Percentiles rank a stretch among this genome's conserved stretches.
Evolutionary conservation across 148 eudicot genomes (phyloP).

Genomic region (Agrostemma githago): DNA sequence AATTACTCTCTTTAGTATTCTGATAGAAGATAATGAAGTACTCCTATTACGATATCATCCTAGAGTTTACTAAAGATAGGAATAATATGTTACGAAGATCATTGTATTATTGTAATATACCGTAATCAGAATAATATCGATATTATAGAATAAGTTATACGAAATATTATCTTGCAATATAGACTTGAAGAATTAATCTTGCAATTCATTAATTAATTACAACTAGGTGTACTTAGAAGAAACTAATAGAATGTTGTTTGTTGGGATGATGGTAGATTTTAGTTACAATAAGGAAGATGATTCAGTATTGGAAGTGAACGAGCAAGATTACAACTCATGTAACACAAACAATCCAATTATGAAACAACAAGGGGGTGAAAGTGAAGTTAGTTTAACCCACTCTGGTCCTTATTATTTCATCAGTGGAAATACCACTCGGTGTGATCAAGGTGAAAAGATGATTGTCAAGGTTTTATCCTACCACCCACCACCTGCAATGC

Average conservation of each 20-base stretch:
- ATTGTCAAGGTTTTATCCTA: conserved; percentile 36
- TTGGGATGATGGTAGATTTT: conserved; percentile 37
- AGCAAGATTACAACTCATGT: conserved; percentile 47
- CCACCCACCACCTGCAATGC: conserved; percentile 15
- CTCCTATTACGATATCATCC: no score
- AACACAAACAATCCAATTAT: conserved; percentile 33
- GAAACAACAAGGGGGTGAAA: conserved; percentile 38
- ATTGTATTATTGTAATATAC: no score
- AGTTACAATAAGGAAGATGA: conserved; percentile 43
- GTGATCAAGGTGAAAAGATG: conserved; percentile 52
- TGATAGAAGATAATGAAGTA: no score
- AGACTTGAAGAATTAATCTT: no score
- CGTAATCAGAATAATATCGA: no score
- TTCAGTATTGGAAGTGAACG: conserved; percentile 58
- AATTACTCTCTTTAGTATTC: no score
- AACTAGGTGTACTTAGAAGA: no score
- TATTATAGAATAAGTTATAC: no score
- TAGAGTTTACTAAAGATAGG: no score
- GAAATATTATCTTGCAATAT: no score
- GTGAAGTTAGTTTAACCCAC: conserved; percentile 32
- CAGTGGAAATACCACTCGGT: conserved; percentile 42
- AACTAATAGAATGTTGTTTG: neutral
- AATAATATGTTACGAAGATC: no score
- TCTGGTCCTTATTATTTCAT: conserved; percentile 72
- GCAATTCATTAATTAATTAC: no score